Evolutionary conservation across 2,329 filamentous ascomycete species (phyloP), one percentile per base, ranked within the genome.

Genomic region (Phoma sp.): DNA sequence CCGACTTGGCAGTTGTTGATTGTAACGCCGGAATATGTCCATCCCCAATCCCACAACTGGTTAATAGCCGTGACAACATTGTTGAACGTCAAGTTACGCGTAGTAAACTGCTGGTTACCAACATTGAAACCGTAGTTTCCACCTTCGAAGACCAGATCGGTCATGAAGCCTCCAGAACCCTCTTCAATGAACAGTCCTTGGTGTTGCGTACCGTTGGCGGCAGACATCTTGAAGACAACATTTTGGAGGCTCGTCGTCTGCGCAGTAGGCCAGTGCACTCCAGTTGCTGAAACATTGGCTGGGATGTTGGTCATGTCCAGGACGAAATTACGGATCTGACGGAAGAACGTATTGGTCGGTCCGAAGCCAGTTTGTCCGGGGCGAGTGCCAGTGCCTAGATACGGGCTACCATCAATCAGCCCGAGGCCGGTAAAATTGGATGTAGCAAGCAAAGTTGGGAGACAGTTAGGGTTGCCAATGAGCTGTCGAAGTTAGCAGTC

Each of bases 241-340:
- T 80, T 80, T 61, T 80, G 77, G 6, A 80, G 62, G 45, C 72
- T 77, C 1, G 78, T 80, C 0, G 76, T 75, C 55, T 81, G 78
- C n/a, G 75, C 75, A 17, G 75, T 78, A 5, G 75, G 77, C 77
- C 78, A 80, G 47, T 80, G 77, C 17, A 80, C 70, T 27, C 77
- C 76, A 19, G 81, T 78, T 1, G 80, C 78, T 2, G 76, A 67
- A 8, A 74, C 77, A n/a, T 73, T 64, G 0, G 80, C 70, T 22
- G 80, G 77, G 0, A 86, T 77, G 1, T 74, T 71, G 1, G 82
- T 85, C 33, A 80, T 76, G 65, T 90, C 87, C 35, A 90, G 77
- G 51, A 86, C 77, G 43, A 91, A 79, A 65, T 91, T 90, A 8
- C 86, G 80, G 54, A 90, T 81, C 61, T 86, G 84, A 39, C 86